phyloP scores from a whole-genome alignment of 768 basidiomycete genomes.

The Termitomyces sp. region DNA sequence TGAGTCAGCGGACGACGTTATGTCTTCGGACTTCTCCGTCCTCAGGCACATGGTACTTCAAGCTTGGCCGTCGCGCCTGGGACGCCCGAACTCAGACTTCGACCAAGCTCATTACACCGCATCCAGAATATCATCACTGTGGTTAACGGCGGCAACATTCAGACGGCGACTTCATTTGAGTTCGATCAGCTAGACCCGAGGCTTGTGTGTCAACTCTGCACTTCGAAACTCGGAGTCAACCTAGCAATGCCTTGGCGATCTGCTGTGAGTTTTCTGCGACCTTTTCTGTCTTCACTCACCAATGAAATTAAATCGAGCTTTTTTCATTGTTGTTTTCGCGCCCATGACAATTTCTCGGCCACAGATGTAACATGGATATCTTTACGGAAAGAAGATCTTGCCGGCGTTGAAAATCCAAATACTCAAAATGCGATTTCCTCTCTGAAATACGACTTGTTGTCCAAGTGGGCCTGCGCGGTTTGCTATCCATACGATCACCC shows the following conservation, averaged over 20 bases:
- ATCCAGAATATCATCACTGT: constrained; percentile 2
- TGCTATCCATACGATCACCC: constrained; percentile 2
- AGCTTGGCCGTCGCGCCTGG: not conserved
- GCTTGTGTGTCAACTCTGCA: constrained; percentile 4
- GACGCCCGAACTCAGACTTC: not conserved
- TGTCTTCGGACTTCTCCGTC: not conserved
- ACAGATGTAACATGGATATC: not conserved
- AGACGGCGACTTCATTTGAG: constrained; percentile 2
- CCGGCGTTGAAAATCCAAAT: not conserved
- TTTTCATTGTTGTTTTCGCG: not conserved
- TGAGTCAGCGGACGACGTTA: not conserved
- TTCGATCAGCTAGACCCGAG: not conserved
- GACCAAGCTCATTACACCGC: not conserved
- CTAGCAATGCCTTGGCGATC: constrained; percentile 4
- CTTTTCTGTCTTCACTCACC: not conserved
- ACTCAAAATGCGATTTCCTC: not conserved
- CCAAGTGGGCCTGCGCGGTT: constrained; percentile 1
- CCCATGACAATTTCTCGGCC: not conserved
- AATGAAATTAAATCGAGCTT: not conserved
- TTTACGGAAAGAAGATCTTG: not conserved
- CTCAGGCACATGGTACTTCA: not conserved
- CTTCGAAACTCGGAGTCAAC: not conserved
- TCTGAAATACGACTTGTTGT: not conserved
- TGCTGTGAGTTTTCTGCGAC: not conserved
- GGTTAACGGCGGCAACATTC: not conserved